Conservation (phyloP, 495 filamentous ascomycete genomes). For the Aspergillus bertholletiae region DNA sequence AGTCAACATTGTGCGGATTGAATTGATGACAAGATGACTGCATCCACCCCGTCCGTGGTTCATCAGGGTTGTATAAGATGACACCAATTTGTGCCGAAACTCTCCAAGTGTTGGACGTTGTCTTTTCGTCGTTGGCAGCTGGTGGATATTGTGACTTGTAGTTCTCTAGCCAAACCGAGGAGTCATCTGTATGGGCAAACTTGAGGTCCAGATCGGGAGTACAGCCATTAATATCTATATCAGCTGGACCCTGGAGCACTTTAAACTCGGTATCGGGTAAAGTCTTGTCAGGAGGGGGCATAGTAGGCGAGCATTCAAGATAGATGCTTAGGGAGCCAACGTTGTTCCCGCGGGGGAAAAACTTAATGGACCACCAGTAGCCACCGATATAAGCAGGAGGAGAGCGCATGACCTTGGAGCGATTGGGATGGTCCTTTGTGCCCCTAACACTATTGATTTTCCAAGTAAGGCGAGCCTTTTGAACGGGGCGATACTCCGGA, state of each 20-base stretch:
- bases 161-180: conserved; percentile 29
- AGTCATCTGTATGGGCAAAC: conserved; percentile 24
- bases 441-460: conserved; percentile 57
- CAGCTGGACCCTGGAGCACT: conserved; percentile 33
- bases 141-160: conserved; percentile 31
- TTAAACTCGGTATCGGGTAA: conserved; percentile 38
- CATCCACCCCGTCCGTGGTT: conserved; percentile 57
- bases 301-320: conserved; percentile 54
- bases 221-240: conserved; percentile 23
- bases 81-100: conserved; percentile 61
- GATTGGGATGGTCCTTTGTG: conserved; percentile 58
- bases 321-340: conserved; percentile 60
- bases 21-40: conserved; percentile 59
- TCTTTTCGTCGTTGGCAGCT: conserved; percentile 6
- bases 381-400: conserved; percentile 55
- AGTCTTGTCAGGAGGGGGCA: conserved; percentile 36
- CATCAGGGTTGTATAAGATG: conserved; percentile 62
- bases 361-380: conserved; percentile 68
- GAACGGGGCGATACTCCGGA: conserved; percentile 50
- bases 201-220: conserved; percentile 28
- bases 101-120: conserved; percentile 34
- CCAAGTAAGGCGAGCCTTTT: conserved; percentile 59
- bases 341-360: conserved; percentile 64
- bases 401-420: conserved; percentile 56
- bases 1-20: conserved; percentile 55